A percentile compares a stretch with the other conserved stretches of the same genome.
phyloP scores from a whole-genome alignment of 2,329 filamentous ascomycete species.

The Ceratocystis lukuohia region DNA sequence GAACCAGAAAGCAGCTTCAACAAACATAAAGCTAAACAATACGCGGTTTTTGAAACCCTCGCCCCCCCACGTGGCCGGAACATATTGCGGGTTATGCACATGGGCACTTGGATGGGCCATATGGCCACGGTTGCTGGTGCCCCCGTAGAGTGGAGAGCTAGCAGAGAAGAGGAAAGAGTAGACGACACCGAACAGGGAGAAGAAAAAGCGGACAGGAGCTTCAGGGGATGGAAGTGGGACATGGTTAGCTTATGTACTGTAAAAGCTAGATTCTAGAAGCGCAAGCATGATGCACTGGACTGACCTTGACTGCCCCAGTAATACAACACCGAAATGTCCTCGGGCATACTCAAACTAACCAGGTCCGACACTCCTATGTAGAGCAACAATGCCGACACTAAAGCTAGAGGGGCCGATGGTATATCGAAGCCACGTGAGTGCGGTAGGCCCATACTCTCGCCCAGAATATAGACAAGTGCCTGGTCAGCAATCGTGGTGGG shows the following conservation, averaged over 20 bases:
- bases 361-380: conserved; percentile 50
- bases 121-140: conserved; percentile 24
- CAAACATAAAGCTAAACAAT: conserved; percentile 70
- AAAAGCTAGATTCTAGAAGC: no score
- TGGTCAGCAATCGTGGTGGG: conserved; percentile 64
- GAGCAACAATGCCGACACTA: conserved; percentile 56
- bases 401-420: conserved; percentile 56
- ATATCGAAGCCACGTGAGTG: conserved; percentile 53
- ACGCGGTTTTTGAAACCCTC: conserved; percentile 70
- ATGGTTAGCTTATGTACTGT: conserved; percentile 13
- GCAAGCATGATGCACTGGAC: conserved; percentile 26
- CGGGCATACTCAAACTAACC: conserved; percentile 51
- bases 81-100: conserved; percentile 27
- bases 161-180: conserved; percentile 52
- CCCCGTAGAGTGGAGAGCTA: conserved; percentile 36
- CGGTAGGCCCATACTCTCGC: conserved; percentile 69
- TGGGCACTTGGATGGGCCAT: conserved; percentile 28
- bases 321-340: conserved; percentile 48
- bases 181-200: conserved; percentile 47
- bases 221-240: not conserved
- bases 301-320: conserved; percentile 55
- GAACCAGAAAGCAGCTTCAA: conserved; percentile 78
- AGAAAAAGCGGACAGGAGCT: conserved; percentile 51
- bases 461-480: conserved; percentile 65
- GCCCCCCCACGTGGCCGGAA: conserved; percentile 36